Evolutionary conservation across 1,139 yeast genomes (phyloP).

Genomic region (Geotrichum candidum): DNA sequence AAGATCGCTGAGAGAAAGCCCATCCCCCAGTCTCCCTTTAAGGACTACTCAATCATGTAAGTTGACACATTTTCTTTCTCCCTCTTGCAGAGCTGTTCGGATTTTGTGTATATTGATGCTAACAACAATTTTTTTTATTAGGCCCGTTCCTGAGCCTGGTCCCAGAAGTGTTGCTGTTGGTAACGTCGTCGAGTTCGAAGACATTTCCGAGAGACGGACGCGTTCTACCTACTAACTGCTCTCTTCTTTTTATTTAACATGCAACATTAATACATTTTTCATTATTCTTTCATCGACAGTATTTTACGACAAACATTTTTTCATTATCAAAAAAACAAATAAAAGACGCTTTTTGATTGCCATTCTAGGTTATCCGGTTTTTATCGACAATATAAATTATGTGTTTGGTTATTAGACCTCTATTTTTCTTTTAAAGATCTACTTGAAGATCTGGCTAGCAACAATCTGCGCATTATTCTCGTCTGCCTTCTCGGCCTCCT

Average conservation of each 20-base stretch:
- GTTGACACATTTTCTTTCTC: not conserved
- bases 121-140: not conserved
- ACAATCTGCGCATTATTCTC: constrained; percentile 39
- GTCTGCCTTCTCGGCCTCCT: constrained; percentile 47
- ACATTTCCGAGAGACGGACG: constrained; percentile 19
- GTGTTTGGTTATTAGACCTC: not conserved
- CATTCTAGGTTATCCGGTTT: not conserved
- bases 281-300: not conserved
- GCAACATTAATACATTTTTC: not conserved
- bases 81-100: not conserved
- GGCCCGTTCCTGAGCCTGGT: constrained; percentile 28
- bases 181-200: constrained; percentile 23
- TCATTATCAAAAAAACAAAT: not conserved
- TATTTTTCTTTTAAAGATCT: not conserved
- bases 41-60: constrained; percentile 16
- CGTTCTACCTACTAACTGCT: constrained; percentile 12
- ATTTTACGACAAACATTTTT: not conserved
- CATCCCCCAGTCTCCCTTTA: constrained; percentile 8
- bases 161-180: constrained; percentile 27
- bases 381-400: not conserved
- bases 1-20: constrained; percentile 13
- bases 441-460: constrained; percentile 44
- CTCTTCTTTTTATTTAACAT: not conserved
- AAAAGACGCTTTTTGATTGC: not conserved
- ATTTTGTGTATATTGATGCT: not conserved